phyloP scores from a whole-genome alignment of 768 basidiomycete genomes.

The Lactarius hengduanensis region DNA sequence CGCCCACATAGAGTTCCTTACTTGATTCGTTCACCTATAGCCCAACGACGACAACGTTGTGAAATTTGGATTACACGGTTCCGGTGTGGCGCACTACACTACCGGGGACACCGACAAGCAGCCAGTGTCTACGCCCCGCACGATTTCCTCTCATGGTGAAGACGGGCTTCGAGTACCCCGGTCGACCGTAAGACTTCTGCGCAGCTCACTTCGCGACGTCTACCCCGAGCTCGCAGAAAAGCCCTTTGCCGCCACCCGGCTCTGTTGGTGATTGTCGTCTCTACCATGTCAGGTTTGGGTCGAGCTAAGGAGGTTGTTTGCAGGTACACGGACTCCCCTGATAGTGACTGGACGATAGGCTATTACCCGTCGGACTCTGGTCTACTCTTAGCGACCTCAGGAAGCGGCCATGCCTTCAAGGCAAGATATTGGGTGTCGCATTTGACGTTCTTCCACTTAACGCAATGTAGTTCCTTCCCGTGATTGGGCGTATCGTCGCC shows the following conservation, averaged over 20 bases:
- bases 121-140: constrained; percentile 73
- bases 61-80: constrained; percentile 75
- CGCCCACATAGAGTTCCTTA: neutral
- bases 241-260: constrained; percentile 66
- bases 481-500: constrained; percentile 73
- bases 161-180: constrained; percentile 68
- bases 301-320: neutral
- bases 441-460: neutral
- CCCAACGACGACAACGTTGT: constrained; percentile 67
- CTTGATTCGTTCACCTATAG: constrained; percentile 37
- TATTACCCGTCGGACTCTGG: constrained; percentile 56
- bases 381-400: constrained; percentile 81
- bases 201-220: constrained; percentile 50
- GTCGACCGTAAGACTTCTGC: constrained; percentile 47
- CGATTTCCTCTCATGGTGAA: constrained; percentile 55
- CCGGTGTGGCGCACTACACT: constrained; percentile 59
- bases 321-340: constrained; percentile 89
- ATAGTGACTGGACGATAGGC: constrained; percentile 89
- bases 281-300: neutral
- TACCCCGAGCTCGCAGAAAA: constrained; percentile 79
- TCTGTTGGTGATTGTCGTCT: constrained; percentile 73
- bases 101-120: constrained; percentile 32
- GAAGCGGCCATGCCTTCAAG: constrained; percentile 88
- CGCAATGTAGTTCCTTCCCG: constrained; percentile 72
- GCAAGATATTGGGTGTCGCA: constrained; percentile 35